A percentile compares a stretch with the other conserved stretches of the same genome.
phyloP scores from a whole-genome alignment of 2,329 filamentous ascomycete genomes.

The Chaetomium sp. region DNA sequence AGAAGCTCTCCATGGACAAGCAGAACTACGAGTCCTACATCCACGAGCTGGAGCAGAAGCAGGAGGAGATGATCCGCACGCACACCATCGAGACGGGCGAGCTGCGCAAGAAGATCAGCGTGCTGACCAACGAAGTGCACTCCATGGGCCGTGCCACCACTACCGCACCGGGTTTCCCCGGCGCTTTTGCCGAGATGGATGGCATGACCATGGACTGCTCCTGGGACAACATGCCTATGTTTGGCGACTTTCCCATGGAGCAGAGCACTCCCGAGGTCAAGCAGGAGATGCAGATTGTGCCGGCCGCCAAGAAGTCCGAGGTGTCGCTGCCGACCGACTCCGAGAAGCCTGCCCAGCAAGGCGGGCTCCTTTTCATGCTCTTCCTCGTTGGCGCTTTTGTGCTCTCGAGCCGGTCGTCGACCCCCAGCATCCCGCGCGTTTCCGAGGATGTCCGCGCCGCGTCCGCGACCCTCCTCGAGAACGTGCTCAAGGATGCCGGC shows the following conservation, averaged over 20 bases:
- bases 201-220: slow-evolving; percentile 76
- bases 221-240: slow-evolving; percentile 82
- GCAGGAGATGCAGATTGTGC: slow-evolving; percentile 58
- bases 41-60: slow-evolving; percentile 77
- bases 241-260: slow-evolving; percentile 69
- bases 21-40: slow-evolving; percentile 75
- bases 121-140: slow-evolving; percentile 73
- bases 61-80: slow-evolving; percentile 84
- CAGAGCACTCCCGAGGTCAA: slow-evolving; percentile 55
- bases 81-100: slow-evolving; percentile 91
- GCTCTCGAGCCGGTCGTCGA: slow-evolving; percentile 76
- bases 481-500: slow-evolving; percentile 79
- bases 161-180: slow-evolving; percentile 65
- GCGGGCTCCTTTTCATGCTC: slow-evolving; percentile 87
- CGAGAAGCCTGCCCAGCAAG: slow-evolving; percentile 72
- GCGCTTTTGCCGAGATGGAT: slow-evolving; percentile 80
- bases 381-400: slow-evolving; percentile 96
- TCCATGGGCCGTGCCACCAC: slow-evolving; percentile 67
- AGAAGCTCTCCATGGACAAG: slow-evolving; percentile 72
- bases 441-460: slow-evolving; percentile 80
- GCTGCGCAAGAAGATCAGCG: slow-evolving; percentile 87
- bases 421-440: slow-evolving; percentile 73
- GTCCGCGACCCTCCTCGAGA: slow-evolving; percentile 75
- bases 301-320: slow-evolving; percentile 57
- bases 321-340: slow-evolving; percentile 48